Evolutionary conservation across 768 basidiomycete genomes (phyloP).

Genomic region (Russula vinacea): DNA sequence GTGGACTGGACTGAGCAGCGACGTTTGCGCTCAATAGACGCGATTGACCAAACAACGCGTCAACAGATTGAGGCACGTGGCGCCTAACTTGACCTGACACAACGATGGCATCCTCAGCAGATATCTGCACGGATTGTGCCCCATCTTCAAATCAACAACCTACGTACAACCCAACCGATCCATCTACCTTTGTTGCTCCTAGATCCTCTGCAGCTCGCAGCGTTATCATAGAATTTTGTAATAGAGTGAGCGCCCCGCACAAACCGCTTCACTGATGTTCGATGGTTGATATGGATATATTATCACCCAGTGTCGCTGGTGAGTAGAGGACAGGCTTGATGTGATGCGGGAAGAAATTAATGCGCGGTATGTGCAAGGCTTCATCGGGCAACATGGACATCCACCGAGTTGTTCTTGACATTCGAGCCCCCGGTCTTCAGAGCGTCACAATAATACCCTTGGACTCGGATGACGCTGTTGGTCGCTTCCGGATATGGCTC

Average conservation of each 20-base stretch:
- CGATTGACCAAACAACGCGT: slow-evolving; percentile 50
- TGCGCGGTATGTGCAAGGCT: slow-evolving; percentile 52
- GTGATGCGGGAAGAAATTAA: not conserved
- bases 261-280: slow-evolving; percentile 7
- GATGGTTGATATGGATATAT: slow-evolving; percentile 5
- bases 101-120: slow-evolving; percentile 3
- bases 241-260: slow-evolving; percentile 57
- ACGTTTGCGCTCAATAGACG: not conserved
- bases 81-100: not conserved
- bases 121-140: not conserved
- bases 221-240: slow-evolving; percentile 89
- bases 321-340: slow-evolving; percentile 17
- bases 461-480: slow-evolving; percentile 77
- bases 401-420: slow-evolving; percentile 87
- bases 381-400: slow-evolving; percentile 90
- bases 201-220: slow-evolving; percentile 47
- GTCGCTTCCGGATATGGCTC: slow-evolving; percentile 91
- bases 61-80: slow-evolving; percentile 34
- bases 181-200: slow-evolving; percentile 57
- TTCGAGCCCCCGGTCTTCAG: slow-evolving; percentile 77
- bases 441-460: slow-evolving; percentile 71
- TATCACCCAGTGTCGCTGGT: slow-evolving; percentile 72
- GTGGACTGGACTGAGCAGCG: not conserved
- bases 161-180: slow-evolving; percentile 39
- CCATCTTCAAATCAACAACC: not conserved